A percentile compares a stretch with the other conserved stretches of the same genome.
These are phyloP conservation scores for Ophiosphaerella herpotricha DNA, from an alignment of 2,329 filamentous ascomycete genomes.

Conservation along the genomic window DNA sequence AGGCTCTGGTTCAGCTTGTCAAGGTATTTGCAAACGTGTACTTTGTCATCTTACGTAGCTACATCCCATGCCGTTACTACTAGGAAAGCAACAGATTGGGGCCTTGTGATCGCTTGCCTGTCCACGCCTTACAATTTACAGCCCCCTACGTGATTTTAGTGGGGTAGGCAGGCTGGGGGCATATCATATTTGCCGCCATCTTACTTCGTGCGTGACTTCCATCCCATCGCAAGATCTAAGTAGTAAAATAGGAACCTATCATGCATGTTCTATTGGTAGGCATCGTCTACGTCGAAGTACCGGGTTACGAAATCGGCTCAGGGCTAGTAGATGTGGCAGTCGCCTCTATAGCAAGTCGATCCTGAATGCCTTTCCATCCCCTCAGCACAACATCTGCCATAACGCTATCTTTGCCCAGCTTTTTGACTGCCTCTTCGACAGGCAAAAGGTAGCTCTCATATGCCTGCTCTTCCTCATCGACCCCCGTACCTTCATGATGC, in stretches of 20 bases:
- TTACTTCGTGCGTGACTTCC: constrained; percentile 7
- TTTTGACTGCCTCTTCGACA: constrained; percentile 50
- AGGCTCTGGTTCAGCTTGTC: no score
- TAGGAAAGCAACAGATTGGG: neutral
- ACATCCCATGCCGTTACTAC: neutral
- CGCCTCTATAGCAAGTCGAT: constrained; percentile 37
- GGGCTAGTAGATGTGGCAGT: constrained; percentile 25
- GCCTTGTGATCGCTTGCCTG: no score
- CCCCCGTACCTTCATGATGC: constrained; percentile 54
- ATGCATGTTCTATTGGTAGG: no score
- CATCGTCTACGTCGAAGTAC: neutral
- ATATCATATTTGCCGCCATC: neutral
- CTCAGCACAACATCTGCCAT: constrained; percentile 53
- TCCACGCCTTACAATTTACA: neutral
- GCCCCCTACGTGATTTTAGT: constrained; percentile 6
- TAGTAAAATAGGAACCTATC: neutral
- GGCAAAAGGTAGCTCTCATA: constrained; percentile 51
- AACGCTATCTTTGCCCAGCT: constrained; percentile 45
- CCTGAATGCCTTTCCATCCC: constrained; percentile 52
- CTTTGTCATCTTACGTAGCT: neutral
- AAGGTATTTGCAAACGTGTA: neutral
- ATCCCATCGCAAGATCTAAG: constrained; percentile 8
- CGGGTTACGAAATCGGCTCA: constrained; percentile 12
- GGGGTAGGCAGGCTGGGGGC: neutral
- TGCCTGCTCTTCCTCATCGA: constrained; percentile 52